Evolutionary conservation across 768 basidiomycete species (phyloP).

Genomic region (Podaxis sp.): DNA sequence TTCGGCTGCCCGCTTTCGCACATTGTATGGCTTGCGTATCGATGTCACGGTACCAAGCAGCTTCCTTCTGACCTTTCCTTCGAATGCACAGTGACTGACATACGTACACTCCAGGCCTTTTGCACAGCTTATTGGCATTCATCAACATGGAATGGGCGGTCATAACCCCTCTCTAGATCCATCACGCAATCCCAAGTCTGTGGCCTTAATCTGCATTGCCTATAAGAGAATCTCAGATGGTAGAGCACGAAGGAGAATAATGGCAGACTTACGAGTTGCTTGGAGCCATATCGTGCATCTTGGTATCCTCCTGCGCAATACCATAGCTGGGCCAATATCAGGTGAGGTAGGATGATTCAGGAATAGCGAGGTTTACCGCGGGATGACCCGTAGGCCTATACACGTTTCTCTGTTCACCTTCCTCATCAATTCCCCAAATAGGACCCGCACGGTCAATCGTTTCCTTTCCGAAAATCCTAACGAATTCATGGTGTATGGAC

Average conservation of each 20-base stretch:
- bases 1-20: no score
- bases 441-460: slow-evolving; percentile 29
- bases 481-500: slow-evolving; percentile 28
- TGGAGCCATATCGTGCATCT: slow-evolving; percentile 33
- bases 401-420: slow-evolving; percentile 36
- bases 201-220: slow-evolving; percentile 10
- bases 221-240: background rate
- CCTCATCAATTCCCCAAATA: slow-evolving; percentile 42
- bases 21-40: no score
- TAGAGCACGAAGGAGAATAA: background rate
- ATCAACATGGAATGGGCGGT: no score
- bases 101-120: no score
- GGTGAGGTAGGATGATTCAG: background rate
- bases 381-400: slow-evolving; percentile 44
- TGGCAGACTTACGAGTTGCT: slow-evolving; percentile 31
- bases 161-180: no score
- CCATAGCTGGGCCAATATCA: slow-evolving; percentile 32
- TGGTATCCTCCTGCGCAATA: slow-evolving; percentile 38
- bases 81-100: no score
- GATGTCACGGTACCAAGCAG: no score
- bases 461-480: slow-evolving; percentile 34
- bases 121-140: no score
- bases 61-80: no score
- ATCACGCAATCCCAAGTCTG: slow-evolving; percentile 1
- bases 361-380: slow-evolving; percentile 27